A percentile compares a stretch with the other conserved stretches of the same genome.
These are phyloP conservation scores for Penicillium glabrum DNA, from an alignment of 2,329 filamentous ascomycete species.

Conservation along the genomic window DNA sequence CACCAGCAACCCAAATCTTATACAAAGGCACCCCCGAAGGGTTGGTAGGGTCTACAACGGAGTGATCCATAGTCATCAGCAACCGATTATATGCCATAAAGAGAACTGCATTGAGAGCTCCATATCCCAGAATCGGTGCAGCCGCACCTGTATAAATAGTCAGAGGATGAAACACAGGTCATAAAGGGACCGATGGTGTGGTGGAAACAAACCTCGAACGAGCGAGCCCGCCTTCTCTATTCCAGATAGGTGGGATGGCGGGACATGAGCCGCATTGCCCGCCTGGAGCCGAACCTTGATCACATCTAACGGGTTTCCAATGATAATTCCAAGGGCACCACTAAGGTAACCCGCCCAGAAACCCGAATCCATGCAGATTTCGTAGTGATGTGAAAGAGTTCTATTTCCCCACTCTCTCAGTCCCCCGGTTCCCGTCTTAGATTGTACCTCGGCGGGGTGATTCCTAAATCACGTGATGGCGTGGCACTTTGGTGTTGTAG, in stretches of 20 bases:
- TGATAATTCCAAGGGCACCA: slow-evolving; percentile 79
- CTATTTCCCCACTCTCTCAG: slow-evolving; percentile 6
- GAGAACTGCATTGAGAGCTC: slow-evolving; percentile 83
- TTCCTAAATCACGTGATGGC: slow-evolving; percentile 28
- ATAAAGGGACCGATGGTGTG: neutral
- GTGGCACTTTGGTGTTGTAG: slow-evolving; percentile 35
- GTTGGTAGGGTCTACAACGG: slow-evolving; percentile 45
- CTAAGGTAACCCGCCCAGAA: slow-evolving; percentile 94
- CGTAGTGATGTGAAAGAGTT: neutral
- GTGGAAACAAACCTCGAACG: slow-evolving; percentile 36
- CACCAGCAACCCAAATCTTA: slow-evolving; percentile 77
- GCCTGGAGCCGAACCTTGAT: slow-evolving; percentile 82
- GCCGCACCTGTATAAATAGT: slow-evolving; percentile 62
- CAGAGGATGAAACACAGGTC: neutral
- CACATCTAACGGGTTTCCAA: slow-evolving; percentile 82
- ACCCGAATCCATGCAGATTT: slow-evolving; percentile 56
- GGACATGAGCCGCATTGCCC: slow-evolving; percentile 33
- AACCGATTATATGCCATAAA: slow-evolving; percentile 89
- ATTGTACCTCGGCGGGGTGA: slow-evolving; percentile 8
- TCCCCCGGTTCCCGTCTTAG: slow-evolving; percentile 1
- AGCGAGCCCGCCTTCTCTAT: slow-evolving; percentile 38
- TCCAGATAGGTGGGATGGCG: slow-evolving; percentile 26
- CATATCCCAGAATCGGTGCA: slow-evolving; percentile 85
- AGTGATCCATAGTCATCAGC: slow-evolving; percentile 59
- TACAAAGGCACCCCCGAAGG: slow-evolving; percentile 53